phyloP scores from a whole-genome alignment of 352 stramenopile species.

The Phytophthora syringae region DNA sequence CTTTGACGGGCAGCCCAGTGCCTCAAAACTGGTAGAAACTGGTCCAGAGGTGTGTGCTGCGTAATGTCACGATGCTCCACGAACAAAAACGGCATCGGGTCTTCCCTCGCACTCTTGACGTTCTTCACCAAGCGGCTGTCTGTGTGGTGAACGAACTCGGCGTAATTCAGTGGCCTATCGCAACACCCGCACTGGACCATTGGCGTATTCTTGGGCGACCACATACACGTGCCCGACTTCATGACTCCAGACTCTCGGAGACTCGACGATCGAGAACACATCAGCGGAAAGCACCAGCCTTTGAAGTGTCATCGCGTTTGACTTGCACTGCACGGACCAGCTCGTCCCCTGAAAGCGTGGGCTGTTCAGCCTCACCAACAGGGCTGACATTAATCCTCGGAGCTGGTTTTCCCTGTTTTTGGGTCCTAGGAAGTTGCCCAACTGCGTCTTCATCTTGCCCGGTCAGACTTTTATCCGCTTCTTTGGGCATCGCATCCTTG shows the following conservation, averaged over 20 bases:
- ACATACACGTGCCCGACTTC: slow-evolving; percentile 30
- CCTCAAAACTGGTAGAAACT: slow-evolving; percentile 19
- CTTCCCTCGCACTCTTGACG: slow-evolving; percentile 20
- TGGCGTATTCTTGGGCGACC: slow-evolving; percentile 16
- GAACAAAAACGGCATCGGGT: slow-evolving; percentile 33
- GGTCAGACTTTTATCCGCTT: neutral
- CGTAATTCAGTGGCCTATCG: slow-evolving; percentile 10
- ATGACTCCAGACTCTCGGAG: slow-evolving; percentile 23
- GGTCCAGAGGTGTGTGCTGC: slow-evolving; percentile 18
- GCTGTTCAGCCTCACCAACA: slow-evolving; percentile 10
- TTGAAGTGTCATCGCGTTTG: slow-evolving; percentile 11
- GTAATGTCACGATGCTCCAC: slow-evolving; percentile 28
- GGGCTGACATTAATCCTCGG: slow-evolving; percentile 4
- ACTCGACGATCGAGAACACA: slow-evolving; percentile 28
- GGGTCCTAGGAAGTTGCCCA: neutral
- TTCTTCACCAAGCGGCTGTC: slow-evolving; percentile 28
- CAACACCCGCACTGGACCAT: slow-evolving; percentile 30
- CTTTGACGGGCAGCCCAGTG: slow-evolving; percentile 17
- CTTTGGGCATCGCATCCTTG: neutral
- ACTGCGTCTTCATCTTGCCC: neutral
- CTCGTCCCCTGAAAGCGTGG: slow-evolving; percentile 20
- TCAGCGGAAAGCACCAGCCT: slow-evolving; percentile 27
- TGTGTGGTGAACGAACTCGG: slow-evolving; percentile 33
- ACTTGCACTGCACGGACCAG: slow-evolving; percentile 29
- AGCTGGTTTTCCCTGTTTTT: neutral